Evolutionary conservation across 768 basidiomycete genomes (phyloP).

Genomic region (Mycena capillaripes): DNA sequence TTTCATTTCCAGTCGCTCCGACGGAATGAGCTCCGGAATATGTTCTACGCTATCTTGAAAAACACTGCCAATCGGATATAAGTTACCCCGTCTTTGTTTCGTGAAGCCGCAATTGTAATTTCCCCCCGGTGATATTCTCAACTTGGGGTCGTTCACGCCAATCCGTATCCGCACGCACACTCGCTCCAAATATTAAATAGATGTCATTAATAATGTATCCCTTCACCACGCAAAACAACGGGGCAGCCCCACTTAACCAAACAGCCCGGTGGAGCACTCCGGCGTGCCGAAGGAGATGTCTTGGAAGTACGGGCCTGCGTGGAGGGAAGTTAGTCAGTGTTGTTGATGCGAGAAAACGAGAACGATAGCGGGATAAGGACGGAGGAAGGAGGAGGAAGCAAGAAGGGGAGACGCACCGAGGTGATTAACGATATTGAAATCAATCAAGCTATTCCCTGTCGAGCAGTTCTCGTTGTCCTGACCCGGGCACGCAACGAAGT

Average conservation of each 20-base stretch:
- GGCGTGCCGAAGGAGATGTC: slow-evolving; percentile 45
- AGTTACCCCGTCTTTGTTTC: no score
- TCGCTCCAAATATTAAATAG: slow-evolving; percentile 15
- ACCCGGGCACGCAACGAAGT: slow-evolving; percentile 51
- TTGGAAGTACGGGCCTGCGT: slow-evolving; percentile 46
- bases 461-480: slow-evolving; percentile 51
- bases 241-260: slow-evolving; percentile 7
- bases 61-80: no score
- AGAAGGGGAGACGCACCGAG: slow-evolving; percentile 39
- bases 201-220: slow-evolving; percentile 5
- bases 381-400: slow-evolving; percentile 6
- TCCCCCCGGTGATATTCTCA: no score
- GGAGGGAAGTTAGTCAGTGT: slow-evolving; percentile 26
- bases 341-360: slow-evolving; percentile 1
- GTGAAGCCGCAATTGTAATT: no score
- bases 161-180: neutral
- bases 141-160: no score
- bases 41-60: no score
- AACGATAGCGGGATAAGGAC: slow-evolving; percentile 1
- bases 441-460: slow-evolving; percentile 5
- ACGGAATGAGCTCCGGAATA: neutral
- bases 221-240: slow-evolving; percentile 7
- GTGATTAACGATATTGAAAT: slow-evolving; percentile 27
- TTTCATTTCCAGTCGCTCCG: no score
- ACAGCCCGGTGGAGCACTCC: slow-evolving; percentile 23